A percentile compares a stretch with the other conserved stretches of the same genome.
Evolutionary conservation across 2,329 filamentous ascomycete genomes (phyloP).

Genomic region (Didymosphaeria variabile): DNA sequence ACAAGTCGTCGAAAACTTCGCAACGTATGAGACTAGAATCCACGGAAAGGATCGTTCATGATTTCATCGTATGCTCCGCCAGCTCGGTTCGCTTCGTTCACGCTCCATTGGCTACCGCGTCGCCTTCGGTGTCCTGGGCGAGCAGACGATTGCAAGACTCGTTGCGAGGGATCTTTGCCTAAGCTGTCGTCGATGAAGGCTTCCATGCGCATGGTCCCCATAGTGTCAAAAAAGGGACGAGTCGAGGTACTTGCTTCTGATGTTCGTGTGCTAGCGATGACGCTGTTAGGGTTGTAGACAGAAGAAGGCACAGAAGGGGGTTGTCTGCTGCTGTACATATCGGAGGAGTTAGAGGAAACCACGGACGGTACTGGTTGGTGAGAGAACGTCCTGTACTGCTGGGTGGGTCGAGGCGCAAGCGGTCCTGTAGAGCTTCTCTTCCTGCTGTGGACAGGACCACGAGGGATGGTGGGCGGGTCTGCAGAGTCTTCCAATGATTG

Average conservation of each 20-base stretch:
- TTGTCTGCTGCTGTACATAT: constrained; percentile 44
- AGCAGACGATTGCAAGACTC: constrained; percentile 25
- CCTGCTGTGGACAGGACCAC: constrained; percentile 76
- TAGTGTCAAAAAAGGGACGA: constrained; percentile 78
- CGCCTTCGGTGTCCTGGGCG: constrained; percentile 34
- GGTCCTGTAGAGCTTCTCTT: constrained; percentile 91
- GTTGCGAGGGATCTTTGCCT: constrained; percentile 32
- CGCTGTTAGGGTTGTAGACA: constrained; percentile 51
- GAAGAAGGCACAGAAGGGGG: constrained; percentile 49
- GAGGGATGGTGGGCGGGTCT: constrained; percentile 75
- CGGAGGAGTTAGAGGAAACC: constrained; percentile 51
- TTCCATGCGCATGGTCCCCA: constrained; percentile 95
- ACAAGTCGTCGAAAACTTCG: constrained; percentile 14
- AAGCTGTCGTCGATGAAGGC: constrained; percentile 78
- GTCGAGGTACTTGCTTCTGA: constrained; percentile 61
- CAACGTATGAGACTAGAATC: constrained; percentile 35
- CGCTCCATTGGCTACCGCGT: constrained; percentile 49
- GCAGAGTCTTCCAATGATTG: constrained; percentile 68
- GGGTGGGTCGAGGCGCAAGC: constrained; percentile 72
- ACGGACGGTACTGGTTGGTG: constrained; percentile 52
- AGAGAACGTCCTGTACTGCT: constrained; percentile 80
- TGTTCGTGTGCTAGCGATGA: constrained; percentile 59
- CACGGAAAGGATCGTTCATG: constrained; percentile 45
- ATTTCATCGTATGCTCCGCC: constrained; percentile 46
- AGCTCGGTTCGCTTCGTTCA: constrained; percentile 39